These are phyloP conservation scores for Bisporella sp. DNA, from an alignment of 2,329 filamentous ascomycete genomes.

Conservation along the genomic window DNA sequence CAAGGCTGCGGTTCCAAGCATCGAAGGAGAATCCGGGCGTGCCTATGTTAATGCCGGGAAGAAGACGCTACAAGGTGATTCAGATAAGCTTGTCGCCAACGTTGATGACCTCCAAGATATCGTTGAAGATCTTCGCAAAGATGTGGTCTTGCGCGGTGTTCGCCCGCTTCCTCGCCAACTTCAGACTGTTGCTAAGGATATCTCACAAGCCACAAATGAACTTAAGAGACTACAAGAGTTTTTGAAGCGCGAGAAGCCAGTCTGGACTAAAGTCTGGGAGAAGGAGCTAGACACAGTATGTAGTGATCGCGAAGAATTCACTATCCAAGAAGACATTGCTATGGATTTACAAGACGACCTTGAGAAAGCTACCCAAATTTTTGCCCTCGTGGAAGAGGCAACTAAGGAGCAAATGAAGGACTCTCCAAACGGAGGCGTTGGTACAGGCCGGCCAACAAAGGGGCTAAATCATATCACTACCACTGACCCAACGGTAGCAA, in stretches of 20 bases:
- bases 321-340: slow-evolving; percentile 91
- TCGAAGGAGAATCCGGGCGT: slow-evolving; percentile 74
- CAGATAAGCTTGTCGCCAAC: slow-evolving; percentile 80
- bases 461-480: slow-evolving; percentile 45
- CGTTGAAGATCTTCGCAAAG: slow-evolving; percentile 93
- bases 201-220: slow-evolving; percentile 72
- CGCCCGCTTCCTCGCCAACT: slow-evolving; percentile 85
- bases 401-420: slow-evolving; percentile 96
- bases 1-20: slow-evolving; percentile 62
- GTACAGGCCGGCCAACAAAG: slow-evolving; percentile 46
- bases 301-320: slow-evolving; percentile 89
- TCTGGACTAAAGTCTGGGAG: slow-evolving; percentile 99
- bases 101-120: slow-evolving; percentile 97
- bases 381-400: slow-evolving; percentile 90
- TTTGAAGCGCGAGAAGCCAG: slow-evolving; percentile 82
- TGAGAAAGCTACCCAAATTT: slow-evolving; percentile 89
- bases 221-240: slow-evolving; percentile 93
- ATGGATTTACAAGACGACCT: slow-evolving; percentile 90
- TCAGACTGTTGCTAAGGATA: slow-evolving; percentile 83
- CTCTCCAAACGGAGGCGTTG: slow-evolving; percentile 43
- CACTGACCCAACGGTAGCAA: slow-evolving; percentile 70
- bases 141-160: slow-evolving; percentile 89
- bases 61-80: slow-evolving; percentile 79
- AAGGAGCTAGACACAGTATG: slow-evolving; percentile 94
- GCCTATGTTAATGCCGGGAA: slow-evolving; percentile 81